phyloP scores from a whole-genome alignment of 257 asterid genomes.

The Jasminum sambac region DNA sequence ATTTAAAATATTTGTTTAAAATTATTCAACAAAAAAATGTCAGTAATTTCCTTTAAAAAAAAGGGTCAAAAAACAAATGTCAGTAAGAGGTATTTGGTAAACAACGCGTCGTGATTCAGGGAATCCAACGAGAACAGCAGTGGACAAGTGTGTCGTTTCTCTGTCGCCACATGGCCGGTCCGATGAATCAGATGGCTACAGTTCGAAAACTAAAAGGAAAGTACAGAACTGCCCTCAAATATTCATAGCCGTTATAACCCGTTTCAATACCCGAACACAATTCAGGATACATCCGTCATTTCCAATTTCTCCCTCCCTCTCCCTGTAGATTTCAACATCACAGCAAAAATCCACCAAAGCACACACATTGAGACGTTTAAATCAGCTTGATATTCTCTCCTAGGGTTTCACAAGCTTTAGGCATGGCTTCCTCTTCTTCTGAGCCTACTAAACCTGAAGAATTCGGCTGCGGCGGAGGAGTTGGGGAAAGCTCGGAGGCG shows the following conservation, averaged over 20 bases:
- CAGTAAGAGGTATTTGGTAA: background rate
- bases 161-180: conserved; percentile 20
- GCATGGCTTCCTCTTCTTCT: conserved; percentile 73
- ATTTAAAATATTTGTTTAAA: no score
- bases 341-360: conserved; percentile 25
- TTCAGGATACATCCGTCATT: conserved; percentile 39
- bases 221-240: conserved; percentile 21
- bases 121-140: background rate
- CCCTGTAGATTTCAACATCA: conserved; percentile 37
- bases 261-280: conserved; percentile 23
- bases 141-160: conserved; percentile 28
- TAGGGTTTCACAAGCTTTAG: conserved; percentile 17
- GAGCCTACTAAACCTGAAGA: conserved; percentile 67
- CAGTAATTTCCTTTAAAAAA: no score
- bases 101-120: background rate
- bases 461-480: conserved; percentile 38
- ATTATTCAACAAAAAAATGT: no score
- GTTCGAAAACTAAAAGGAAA: conserved; percentile 10
- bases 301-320: conserved; percentile 15
- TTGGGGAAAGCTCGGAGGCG: conserved; percentile 62
- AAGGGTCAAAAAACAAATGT: no score
- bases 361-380: conserved; percentile 2
- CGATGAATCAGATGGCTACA: conserved; percentile 26
- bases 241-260: conserved; percentile 53
- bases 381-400: conserved; percentile 29